Evolutionary conservation across 2,329 filamentous ascomycete genomes (phyloP), one percentile per base, ranked within the genome.

Genomic region (Neonectria magnoliae): DNA sequence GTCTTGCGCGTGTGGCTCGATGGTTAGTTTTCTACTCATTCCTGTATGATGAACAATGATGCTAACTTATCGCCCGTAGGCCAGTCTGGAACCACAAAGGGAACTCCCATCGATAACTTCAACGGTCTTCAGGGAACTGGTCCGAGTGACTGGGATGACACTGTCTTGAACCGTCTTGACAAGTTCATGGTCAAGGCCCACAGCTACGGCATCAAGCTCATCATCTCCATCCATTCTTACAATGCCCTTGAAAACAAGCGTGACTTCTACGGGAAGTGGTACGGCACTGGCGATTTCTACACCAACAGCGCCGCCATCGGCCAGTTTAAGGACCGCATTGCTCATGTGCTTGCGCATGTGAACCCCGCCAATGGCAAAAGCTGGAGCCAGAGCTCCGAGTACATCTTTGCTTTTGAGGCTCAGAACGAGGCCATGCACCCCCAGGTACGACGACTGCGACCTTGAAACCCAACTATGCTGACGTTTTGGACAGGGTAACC

Each of bases 341-440:
- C 44, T 1, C 56, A 66, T 11, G 44, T 56, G 3, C 29, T 58
- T 20, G 25, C 52, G 0, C 60, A 68, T 10, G 27, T 50, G 9
- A 38, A 66, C 14, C 50, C 33, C 3, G 45, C 64, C 13, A 72
- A 60, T n/a, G 62, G 63, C 7, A 71, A 69, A 36, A 47, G 62
- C 0, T 73, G 65, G 70, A 36, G 38, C 1, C 45, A 70, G 45
- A 72, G 65, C 52, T 66, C 67, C 0, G 68, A 72, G 36, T 72
- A 73, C 6, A 73, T 71, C 7, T 73, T 71, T 56, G 69, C 66
- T 2, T 73, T 73, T 18, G 66, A 73, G 36, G 68, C 69, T 5
- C 69, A 73, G 11, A 73, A 72, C 4, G 66, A 73, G 33, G 71
- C 66, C 5, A 68, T 73, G 69, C 66, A 73, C 13, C 56, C 56